Base-by-base conservation (phyloP, 495 filamentous ascomycete genomes). In the Neurospora sp. region DNA sequence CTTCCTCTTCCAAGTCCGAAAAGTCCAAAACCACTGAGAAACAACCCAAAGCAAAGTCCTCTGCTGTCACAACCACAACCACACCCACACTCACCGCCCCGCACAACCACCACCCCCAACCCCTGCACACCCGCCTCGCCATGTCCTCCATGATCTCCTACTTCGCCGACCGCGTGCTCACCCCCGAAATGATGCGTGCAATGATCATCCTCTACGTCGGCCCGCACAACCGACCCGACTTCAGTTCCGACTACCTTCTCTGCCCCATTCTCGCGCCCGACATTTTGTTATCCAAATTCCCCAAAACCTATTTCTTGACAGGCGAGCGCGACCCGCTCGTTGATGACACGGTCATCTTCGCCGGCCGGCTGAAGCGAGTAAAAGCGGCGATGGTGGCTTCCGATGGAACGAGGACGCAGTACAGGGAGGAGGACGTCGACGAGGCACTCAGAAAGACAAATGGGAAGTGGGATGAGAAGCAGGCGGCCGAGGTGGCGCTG, bases 181-280 rank as follows among this genome's bases (percentile, higher is more conserved):
- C 93, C 0, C 96, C 96, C 0, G 96, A 98, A 80, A 97, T 99
- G 93, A 97, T 98, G 91, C 91, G 96, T 70, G 94, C 94, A 39
- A 98, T 99, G 96, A 96, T 99, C 73, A 97, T 99, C 80, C 87
- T 99, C 27, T 99, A 99, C 79, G 91, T 99, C 75, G 96, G 96
- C 18, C 94, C 95, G 0, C 90, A 97, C 78, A 91, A 94, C 82
- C 90, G 94, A 2, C 96, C 96, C 9, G 94, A 98, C 79, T 98
- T 99, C 82, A 87, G 87, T 38, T 94, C 92, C 11, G 96, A 99
- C 80, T 97, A 92, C 80, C 86, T 96, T 1, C 88, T 99, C 10
- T 96, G 91, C 0, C 96, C 96, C 2, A 89, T 98, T 20, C 86
- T 97, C 5, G 94, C 96, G 0, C 96, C 96, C 0, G 94, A 97